These are phyloP conservation scores for Lophiotrema nucula DNA, from an alignment of 495 filamentous ascomycete genomes.

Conservation along the genomic window DNA sequence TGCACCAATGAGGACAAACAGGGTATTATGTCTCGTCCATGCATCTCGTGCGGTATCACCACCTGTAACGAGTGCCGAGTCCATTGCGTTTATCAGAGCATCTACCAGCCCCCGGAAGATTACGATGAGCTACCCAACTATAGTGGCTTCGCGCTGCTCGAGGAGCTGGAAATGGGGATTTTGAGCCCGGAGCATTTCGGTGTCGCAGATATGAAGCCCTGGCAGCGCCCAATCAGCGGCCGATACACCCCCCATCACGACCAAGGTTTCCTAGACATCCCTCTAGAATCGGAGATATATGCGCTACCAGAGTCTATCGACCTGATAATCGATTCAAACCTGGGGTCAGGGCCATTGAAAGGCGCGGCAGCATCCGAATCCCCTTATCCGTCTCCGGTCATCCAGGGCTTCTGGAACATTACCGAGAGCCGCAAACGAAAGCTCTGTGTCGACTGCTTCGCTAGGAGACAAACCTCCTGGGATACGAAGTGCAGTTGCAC, in stretches of 20 bases:
- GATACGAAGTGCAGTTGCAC: conserved; percentile 9
- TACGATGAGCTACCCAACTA: conserved; percentile 18
- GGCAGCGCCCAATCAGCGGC: neutral
- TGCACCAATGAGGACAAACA: neutral
- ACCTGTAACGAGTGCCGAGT: conserved; percentile 29
- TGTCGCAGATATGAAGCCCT: neutral
- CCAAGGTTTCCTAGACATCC: conserved; percentile 14
- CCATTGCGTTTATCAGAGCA: conserved; percentile 19
- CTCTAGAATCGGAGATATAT: neutral
- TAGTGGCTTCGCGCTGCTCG: conserved; percentile 16
- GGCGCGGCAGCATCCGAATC: neutral
- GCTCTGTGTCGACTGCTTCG: conserved; percentile 8
- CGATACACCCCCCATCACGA: conserved; percentile 3
- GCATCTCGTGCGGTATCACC: conserved; percentile 5
- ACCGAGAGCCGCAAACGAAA: conserved; percentile 8
- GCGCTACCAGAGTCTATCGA: neutral
- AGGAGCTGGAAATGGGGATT: conserved; percentile 7
- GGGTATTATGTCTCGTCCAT: neutral
- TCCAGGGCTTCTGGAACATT: conserved; percentile 17
- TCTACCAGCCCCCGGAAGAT: conserved; percentile 5
- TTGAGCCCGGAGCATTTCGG: conserved; percentile 10
- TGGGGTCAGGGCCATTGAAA: neutral
- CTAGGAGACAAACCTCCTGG: neutral
- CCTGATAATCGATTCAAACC: conserved; percentile 8
- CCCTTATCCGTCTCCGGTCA: conserved; percentile 6